Percentiles rank a stretch among this genome's conserved stretches.
phyloP scores from a whole-genome alignment of 2,329 filamentous ascomycete genomes.

The Aspergillus awamori region DNA sequence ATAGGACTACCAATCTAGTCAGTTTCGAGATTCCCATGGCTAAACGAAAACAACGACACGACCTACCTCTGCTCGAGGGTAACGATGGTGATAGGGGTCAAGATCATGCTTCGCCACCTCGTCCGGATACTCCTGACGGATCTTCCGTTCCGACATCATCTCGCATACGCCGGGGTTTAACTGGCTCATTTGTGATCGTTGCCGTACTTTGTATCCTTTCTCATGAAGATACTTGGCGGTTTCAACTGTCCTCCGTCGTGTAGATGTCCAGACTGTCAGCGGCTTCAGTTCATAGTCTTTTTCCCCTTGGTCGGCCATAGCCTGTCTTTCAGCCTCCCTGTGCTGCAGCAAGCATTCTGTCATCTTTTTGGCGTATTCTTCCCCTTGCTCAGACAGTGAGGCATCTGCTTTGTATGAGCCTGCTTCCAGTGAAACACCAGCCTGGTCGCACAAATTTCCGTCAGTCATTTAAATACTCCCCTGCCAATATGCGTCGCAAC shows the following conservation, averaged over 20 bases:
- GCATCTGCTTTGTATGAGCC: constrained; percentile 93
- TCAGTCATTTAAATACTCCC: background rate
- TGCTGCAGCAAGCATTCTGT: constrained; percentile 79
- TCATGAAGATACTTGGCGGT: constrained; percentile 81
- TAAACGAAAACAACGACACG: constrained; percentile 15
- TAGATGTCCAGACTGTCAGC: constrained; percentile 93
- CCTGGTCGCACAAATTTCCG: constrained; percentile 36
- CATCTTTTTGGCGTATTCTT: constrained; percentile 82
- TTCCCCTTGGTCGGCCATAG: constrained; percentile 69
- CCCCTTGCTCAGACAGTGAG: constrained; percentile 76
- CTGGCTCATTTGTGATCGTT: constrained; percentile 95
- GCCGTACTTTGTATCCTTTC: constrained; percentile 80
- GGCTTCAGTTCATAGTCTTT: constrained; percentile 71
- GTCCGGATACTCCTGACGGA: constrained; percentile 80
- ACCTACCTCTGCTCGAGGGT: constrained; percentile 84
- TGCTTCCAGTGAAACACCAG: constrained; percentile 82
- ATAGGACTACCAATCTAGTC: constrained; percentile 69
- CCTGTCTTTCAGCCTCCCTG: constrained; percentile 76
- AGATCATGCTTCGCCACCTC: constrained; percentile 90
- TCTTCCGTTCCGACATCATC: constrained; percentile 81
- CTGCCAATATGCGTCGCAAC: background rate
- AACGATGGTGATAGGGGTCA: constrained; percentile 96
- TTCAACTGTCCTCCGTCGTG: constrained; percentile 83
- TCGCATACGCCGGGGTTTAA: constrained; percentile 96
- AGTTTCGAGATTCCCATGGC: background rate